Evolutionary conservation across 257 asterid species (phyloP), one percentile per base, ranked within the genome.

Genomic region (Nicotiana obtusifolia): DNA sequence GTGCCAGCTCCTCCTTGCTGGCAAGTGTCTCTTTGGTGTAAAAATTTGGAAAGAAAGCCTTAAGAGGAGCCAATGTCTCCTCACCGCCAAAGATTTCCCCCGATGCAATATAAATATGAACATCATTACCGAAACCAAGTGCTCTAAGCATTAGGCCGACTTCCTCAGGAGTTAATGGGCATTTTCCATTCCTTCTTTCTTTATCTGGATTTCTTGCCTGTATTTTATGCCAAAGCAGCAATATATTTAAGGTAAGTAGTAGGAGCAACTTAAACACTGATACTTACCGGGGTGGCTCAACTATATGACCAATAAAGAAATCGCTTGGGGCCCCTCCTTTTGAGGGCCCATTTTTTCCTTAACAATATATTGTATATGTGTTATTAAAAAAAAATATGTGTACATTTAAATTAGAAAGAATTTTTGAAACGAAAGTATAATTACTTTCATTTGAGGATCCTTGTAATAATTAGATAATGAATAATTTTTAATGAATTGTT

Each of bases 111-210:
- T 93, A 93, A 67, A 93, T 88, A 81, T 93, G 97, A 52, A 90
- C 94, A 28, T 90, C 91, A 7, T 84, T 87, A 14, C 91, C 92
- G 71, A 82, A 93, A 44, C 97, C 97, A 47, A 93, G 80, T 62
- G 95, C 94, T 85, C 97, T 89, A 82, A 93, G 85, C 97, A 90
- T 90, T 69, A 93, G 88, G 9, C 97, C 93, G 8, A 93, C 91
- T 88, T 93, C 97, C 84, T 89, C 93, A 1, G 94, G 97, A 82
- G 86, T 93, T 59, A 89, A 83, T 2, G 91, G 93, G 75, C 97
- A 93, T 82, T 88, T 91, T 44, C 97, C 97, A 26, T 85, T 90
- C 87, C 93, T 90, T 35, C 91, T 83, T 83, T 89, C 94, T 77
- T 86, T 89, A 37, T 93, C 94, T 16, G 97, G 94, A 80, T 90